phyloP scores from a whole-genome alignment of 257 asterid genomes.

The Capsicum pubescens region DNA sequence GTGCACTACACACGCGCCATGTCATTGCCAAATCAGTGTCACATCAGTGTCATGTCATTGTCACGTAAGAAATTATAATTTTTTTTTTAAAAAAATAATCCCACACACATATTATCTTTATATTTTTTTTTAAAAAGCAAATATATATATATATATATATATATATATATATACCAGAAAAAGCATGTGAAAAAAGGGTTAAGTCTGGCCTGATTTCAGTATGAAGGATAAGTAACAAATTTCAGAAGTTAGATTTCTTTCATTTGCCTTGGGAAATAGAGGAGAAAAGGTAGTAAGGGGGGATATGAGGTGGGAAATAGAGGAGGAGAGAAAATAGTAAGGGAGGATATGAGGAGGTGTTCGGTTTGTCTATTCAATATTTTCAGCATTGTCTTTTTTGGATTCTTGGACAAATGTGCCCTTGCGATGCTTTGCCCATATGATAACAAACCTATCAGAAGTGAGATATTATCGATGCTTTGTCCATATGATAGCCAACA shows the following conservation, averaged over 20 bases:
- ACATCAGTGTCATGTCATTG: no score
- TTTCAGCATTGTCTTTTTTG: not conserved
- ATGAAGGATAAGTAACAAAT: not conserved
- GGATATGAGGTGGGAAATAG: slow-evolving; percentile 17
- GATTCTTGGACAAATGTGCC: not conserved
- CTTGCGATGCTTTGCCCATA: not conserved
- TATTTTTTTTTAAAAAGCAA: no score
- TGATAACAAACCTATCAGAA: slow-evolving; percentile 14
- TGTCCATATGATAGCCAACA: not conserved
- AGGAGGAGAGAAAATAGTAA: not conserved
- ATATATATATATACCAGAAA: not conserved
- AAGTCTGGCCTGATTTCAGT: not conserved
- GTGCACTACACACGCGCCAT: no score
- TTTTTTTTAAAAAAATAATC: no score
- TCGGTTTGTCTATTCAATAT: slow-evolving; percentile 18
- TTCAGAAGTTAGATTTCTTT: not conserved
- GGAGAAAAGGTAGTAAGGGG: not conserved
- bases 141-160: no score
- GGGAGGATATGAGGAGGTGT: not conserved
- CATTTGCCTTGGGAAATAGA: slow-evolving; percentile 14
- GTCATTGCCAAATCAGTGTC: no score
- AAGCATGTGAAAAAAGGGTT: not conserved
- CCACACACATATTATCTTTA: no score
- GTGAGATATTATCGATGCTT: not conserved
- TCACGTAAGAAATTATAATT: no score